Base-by-base conservation (phyloP, 331 rosid species). In the Dryas integrifolia region DNA sequence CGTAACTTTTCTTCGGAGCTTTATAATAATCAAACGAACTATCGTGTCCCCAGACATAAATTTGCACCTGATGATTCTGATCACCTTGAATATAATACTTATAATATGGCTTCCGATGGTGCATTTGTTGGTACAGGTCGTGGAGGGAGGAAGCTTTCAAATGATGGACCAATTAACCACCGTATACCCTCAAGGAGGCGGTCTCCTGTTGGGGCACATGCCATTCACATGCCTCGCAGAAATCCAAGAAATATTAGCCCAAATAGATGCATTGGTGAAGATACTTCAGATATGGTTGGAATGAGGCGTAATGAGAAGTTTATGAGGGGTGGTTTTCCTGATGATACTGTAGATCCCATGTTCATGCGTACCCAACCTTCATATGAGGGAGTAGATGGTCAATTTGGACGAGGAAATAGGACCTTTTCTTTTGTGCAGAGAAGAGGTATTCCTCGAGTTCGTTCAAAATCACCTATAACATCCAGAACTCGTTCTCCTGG, bases 401-500 rank as follows among this genome's bases (percentile, higher is more conserved):
- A 86, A 72, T 93, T 86, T 85, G 44, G 79, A 12, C 82, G 93
- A 67, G 96, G 96, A n/a, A 76, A 74, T 72, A 83, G 91, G 80
- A 89, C 70, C 72, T 91, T 86, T 72, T 80, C 92, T 76, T 79
- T 91, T 62, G 78, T 86, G 51, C 97, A 83, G 75, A 82, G 92
- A 78, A 87, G 90, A 72, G 85, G 83, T 16, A 67, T 65, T 75
- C 86, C 88, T 7, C 84, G 76, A 65, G 75, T 85, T 55, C 91
- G 82, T 52, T 88, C 96, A 2, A 91, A 85, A 80, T 94, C 96
- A 0, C 97, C 97, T 18, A 81, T 89, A 67, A 83, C 88, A 75
- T 82, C 95, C 5, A 79, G 96, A 75, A 82, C 89, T 79, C 97
- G 97, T 46, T 91, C 98, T 47, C 96, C 98, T 12, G 87, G 85